Percentiles rank a stretch among this genome's conserved stretches.
Conservation (phyloP, 805 yeast genomes). For the Ogataea wickerhamii region DNA sequence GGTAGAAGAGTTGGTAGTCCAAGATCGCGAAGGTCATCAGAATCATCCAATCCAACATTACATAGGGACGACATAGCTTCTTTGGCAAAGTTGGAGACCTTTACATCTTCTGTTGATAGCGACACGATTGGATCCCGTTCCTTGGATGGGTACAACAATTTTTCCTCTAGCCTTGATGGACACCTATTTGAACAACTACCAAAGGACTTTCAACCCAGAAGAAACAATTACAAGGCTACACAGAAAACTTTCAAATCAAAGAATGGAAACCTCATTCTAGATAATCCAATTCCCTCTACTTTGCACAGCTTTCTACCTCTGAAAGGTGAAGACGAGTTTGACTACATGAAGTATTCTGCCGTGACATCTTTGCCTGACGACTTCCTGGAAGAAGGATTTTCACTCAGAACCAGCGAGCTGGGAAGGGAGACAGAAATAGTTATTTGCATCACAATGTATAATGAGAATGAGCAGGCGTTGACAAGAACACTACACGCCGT, state of each 20-base stretch:
- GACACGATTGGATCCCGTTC: slow-evolving; percentile 18
- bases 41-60: slow-evolving; percentile 21
- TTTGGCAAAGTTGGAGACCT: slow-evolving; percentile 14
- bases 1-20: slow-evolving; percentile 17
- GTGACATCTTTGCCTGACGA: slow-evolving; percentile 92
- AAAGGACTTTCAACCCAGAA: slow-evolving; percentile 34
- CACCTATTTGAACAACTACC: slow-evolving; percentile 31
- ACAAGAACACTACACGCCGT: slow-evolving; percentile 94
- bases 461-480: slow-evolving; percentile 85
- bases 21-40: slow-evolving; percentile 21
- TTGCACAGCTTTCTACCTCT: slow-evolving; percentile 79
- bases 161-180: slow-evolving; percentile 28
- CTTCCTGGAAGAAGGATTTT: slow-evolving; percentile 75
- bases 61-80: slow-evolving; percentile 3
- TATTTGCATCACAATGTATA: slow-evolving; percentile 94
- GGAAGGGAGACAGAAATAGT: slow-evolving; percentile 91
- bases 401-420: slow-evolving; percentile 78
- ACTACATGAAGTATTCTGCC: slow-evolving; percentile 96
- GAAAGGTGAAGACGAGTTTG: slow-evolving; percentile 87
- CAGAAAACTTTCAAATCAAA: slow-evolving; percentile 70
- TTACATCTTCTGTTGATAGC: slow-evolving; percentile 16
- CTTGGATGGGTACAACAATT: slow-evolving; percentile 20
- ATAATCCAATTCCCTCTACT: slow-evolving; percentile 92
- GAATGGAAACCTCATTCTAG: slow-evolving; percentile 80
- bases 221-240: slow-evolving; percentile 33